Base-by-base conservation (phyloP, 73 alveolate genomes). In the Paramecium tetraurelia region DNA sequence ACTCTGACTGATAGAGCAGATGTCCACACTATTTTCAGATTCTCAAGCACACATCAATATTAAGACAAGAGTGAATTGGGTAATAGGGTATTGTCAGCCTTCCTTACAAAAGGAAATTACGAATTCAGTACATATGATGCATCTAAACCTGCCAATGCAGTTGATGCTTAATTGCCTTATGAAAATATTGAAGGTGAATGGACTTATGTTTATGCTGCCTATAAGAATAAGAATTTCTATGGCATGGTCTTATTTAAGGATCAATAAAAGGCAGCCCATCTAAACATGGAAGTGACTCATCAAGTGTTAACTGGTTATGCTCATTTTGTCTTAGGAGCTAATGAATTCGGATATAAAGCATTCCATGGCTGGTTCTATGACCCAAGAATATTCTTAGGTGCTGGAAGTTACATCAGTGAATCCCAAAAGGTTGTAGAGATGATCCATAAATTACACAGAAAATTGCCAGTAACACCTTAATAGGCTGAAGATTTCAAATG, bases 301-400 rank as follows among this genome's bases (percentile, higher is more conserved):
- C 12, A 41, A 27, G 90, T 80, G 11, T 46, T 80, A 44, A 44
- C 90, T 80, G 90, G 90, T 18, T 80, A 41, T 48, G 70, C 75
- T 44, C 46, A 80, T 22, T 48, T 80, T 20, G 75, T 48, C 7
- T 11, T 80, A 20, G 70, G 63, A 0, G 75, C 90, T 14, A 80
- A 46, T 31, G 75, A 80, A 80, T 80, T 80, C 24, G 90, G 90
- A 10, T 80, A 80, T 44, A 22, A 27, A 22, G 50, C 70, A 41
- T 80, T 80, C 50, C 70, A 80, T 80, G 90, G 90, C 2, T 80
- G 70, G 76, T 43, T 80, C 46, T 80, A 31, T 80, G 90, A 80
- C 18, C 90, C 90, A 11, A 40, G 90, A 44, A n/a, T 80, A 21
- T 80, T 80, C 24, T 80, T 80, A 14, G 90, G 90, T n/a, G 11